A percentile compares a stretch with the other conserved stretches of the same genome.
Evolutionary conservation across 495 filamentous ascomycete species (phyloP).

Genomic region (Aspergillus coremiiformis): DNA sequence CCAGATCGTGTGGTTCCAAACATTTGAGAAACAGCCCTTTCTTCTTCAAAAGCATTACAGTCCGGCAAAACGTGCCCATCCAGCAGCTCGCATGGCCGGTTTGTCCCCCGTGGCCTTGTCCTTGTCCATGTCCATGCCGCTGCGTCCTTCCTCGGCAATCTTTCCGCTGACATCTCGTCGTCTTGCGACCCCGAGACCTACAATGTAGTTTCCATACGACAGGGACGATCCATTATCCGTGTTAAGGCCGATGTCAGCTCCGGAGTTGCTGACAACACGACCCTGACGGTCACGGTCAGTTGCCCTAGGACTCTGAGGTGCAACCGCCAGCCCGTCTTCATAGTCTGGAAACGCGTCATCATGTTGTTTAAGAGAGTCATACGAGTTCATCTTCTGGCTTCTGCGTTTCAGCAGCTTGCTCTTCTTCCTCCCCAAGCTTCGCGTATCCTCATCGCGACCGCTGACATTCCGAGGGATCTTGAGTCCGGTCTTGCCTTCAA

Average conservation of each 20-base stretch:
- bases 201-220: conserved; percentile 54
- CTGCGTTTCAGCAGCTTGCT: conserved; percentile 30
- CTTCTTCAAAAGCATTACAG: conserved; percentile 17
- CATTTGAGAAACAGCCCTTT: background rate
- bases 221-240: conserved; percentile 22
- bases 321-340: conserved; percentile 10
- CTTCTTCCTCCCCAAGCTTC: conserved; percentile 13
- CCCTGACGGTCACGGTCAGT: conserved; percentile 38
- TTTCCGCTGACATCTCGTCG: conserved; percentile 74
- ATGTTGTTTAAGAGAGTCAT: conserved; percentile 33
- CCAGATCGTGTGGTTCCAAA: background rate
- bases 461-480: conserved; percentile 22
- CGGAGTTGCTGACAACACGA: conserved; percentile 48
- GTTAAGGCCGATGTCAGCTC: conserved; percentile 40
- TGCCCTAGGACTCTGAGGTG: conserved; percentile 20
- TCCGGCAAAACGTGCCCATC: conserved; percentile 43
- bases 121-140: conserved; percentile 27
- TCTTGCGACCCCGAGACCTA: conserved; percentile 40
- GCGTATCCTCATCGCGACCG: background rate
- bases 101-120: conserved; percentile 6
- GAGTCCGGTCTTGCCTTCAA: conserved; percentile 21
- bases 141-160: conserved; percentile 75
- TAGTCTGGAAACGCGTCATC: conserved; percentile 25
- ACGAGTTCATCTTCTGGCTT: conserved; percentile 27
- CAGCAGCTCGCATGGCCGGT: conserved; percentile 28